Percentiles rank a stretch among this genome's conserved stretches.
These are phyloP conservation scores for Anaeromyces robustus DNA, from an alignment of 192 early-diverging fungal species.

Conservation along the genomic window DNA sequence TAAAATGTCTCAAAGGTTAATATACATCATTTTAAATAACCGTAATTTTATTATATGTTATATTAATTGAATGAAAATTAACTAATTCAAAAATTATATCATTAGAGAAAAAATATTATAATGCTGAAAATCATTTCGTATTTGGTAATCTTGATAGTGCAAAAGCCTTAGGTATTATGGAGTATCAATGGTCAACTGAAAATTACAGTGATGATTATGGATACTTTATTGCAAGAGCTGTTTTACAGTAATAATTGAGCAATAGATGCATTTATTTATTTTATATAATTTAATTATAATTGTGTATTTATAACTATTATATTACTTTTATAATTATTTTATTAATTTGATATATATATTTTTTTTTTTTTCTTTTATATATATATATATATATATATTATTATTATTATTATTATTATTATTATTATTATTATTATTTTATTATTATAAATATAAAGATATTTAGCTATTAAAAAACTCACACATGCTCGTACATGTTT, in stretches of 20 bases:
- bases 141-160: conserved; percentile 73
- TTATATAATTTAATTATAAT: too few relatives aligned
- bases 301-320: too few relatives aligned
- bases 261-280: too few relatives aligned
- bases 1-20: conserved; percentile 50
- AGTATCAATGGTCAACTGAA: conserved; percentile 55
- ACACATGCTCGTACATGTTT: not conserved
- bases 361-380: too few relatives aligned
- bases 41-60: too few relatives aligned
- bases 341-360: too few relatives aligned
- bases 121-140: conserved; percentile 74
- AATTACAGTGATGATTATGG: conserved; percentile 50
- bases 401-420: too few relatives aligned
- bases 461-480: not conserved
- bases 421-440: too few relatives aligned
- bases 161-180: conserved; percentile 50
- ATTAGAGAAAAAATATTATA: conserved; percentile 50
- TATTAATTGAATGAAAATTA: too few relatives aligned
- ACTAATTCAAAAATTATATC: too few relatives aligned
- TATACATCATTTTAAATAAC: conserved; percentile 12
- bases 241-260: conserved; percentile 59
- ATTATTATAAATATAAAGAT: not conserved
- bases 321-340: too few relatives aligned
- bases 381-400: too few relatives aligned
- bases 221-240: conserved; percentile 58